A percentile compares a stretch with the other conserved stretches of the same genome.
Evolutionary conservation across 2,329 filamentous ascomycete genomes (phyloP).

Genomic region (Neofusicoccum parvum): DNA sequence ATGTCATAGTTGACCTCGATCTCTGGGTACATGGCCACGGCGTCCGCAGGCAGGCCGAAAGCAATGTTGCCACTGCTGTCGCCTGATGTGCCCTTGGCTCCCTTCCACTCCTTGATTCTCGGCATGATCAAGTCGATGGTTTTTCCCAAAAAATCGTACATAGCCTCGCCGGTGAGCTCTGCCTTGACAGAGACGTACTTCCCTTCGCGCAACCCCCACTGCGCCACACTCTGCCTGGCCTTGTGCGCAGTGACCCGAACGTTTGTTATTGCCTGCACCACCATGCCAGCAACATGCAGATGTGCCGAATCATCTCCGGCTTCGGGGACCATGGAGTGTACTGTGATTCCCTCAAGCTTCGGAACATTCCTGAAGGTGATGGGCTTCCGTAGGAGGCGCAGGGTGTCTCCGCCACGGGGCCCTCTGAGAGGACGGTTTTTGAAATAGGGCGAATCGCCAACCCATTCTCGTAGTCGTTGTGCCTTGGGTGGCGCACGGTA

Average conservation of each 20-base stretch:
- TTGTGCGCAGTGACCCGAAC: slow-evolving; percentile 70
- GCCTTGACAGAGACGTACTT: slow-evolving; percentile 75
- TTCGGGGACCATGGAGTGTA: slow-evolving; percentile 73
- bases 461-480: slow-evolving; percentile 80
- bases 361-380: slow-evolving; percentile 84
- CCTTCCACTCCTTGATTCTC: slow-evolving; percentile 93
- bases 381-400: slow-evolving; percentile 68
- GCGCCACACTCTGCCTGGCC: slow-evolving; percentile 69
- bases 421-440: slow-evolving; percentile 84
- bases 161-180: slow-evolving; percentile 75
- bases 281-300: slow-evolving; percentile 80
- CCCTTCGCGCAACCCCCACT: slow-evolving; percentile 74
- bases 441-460: slow-evolving; percentile 89
- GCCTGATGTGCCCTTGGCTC: slow-evolving; percentile 74
- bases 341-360: slow-evolving; percentile 74
- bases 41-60: slow-evolving; percentile 75
- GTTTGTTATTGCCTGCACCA: slow-evolving; percentile 83
- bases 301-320: slow-evolving; percentile 71
- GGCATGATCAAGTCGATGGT: slow-evolving; percentile 87
- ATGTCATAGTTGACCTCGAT: slow-evolving; percentile 90
- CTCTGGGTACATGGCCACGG: slow-evolving; percentile 86
- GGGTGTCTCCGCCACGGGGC: slow-evolving; percentile 74
- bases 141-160: slow-evolving; percentile 90
- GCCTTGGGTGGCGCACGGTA: slow-evolving; percentile 60
- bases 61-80: slow-evolving; percentile 86